phyloP scores from a whole-genome alignment of 108 stramenopile species.

The Pseudonitzschia multiseries region DNA sequence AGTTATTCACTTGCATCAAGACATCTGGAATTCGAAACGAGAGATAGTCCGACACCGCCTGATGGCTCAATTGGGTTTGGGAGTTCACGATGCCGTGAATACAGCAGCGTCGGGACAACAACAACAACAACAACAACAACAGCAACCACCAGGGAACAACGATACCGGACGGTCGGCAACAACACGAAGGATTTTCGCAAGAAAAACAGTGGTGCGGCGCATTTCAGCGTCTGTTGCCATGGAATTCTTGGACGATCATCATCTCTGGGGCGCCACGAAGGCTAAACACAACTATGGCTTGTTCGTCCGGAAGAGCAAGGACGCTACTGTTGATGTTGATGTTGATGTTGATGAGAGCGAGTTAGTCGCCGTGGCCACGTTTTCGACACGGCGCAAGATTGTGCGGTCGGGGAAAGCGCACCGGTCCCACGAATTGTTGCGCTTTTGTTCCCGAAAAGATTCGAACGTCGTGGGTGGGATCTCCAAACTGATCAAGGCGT shows the following conservation, averaged over 20 bases:
- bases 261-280: constrained; percentile 64
- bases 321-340: not conserved
- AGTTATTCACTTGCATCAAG: constrained; percentile 72
- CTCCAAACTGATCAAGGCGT: constrained; percentile 55
- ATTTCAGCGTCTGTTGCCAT: constrained; percentile 41
- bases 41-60: constrained; percentile 55
- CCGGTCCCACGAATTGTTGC: constrained; percentile 61
- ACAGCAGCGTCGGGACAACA: not conserved
- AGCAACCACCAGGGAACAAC: not conserved
- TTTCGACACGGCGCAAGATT: constrained; percentile 51
- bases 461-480: constrained; percentile 61
- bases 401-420: constrained; percentile 19
- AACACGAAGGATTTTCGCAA: constrained; percentile 63
- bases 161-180: not conserved
- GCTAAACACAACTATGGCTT: constrained; percentile 68
- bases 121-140: not conserved
- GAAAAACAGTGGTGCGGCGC: constrained; percentile 45
- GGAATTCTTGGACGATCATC: constrained; percentile 59
- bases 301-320: constrained; percentile 12
- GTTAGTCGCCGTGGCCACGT: constrained; percentile 66
- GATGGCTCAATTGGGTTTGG: constrained; percentile 36
- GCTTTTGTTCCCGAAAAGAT: constrained; percentile 57
- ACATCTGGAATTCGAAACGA: constrained; percentile 54
- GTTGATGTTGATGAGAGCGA: constrained; percentile 2
- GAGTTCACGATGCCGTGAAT: not conserved